A percentile compares a stretch with the other conserved stretches of the same genome.
phyloP scores from a whole-genome alignment of 2,329 filamentous ascomycete species.

The Calonectria honghensis region DNA sequence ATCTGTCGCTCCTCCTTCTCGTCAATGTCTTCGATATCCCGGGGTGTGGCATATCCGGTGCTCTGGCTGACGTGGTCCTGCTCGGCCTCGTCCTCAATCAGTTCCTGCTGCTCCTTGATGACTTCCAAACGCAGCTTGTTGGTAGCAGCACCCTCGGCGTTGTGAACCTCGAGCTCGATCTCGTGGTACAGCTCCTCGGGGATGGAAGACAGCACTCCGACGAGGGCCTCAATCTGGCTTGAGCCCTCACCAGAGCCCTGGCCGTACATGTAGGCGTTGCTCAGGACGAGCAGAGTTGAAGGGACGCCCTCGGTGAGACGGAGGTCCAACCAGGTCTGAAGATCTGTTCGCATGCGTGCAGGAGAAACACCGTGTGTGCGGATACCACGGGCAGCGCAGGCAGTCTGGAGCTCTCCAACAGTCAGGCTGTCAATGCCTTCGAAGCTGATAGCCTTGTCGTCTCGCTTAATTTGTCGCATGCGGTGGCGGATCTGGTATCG shows the following conservation, averaged over 20 bases:
- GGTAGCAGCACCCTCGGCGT: slow-evolving; percentile 95
- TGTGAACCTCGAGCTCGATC: slow-evolving; percentile 98
- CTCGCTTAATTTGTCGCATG: slow-evolving; percentile 99
- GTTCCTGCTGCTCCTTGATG: slow-evolving; percentile 97
- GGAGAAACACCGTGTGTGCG: slow-evolving; percentile 95
- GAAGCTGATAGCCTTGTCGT: slow-evolving; percentile 94
- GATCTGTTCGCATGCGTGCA: slow-evolving; percentile 88
- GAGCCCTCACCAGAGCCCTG: slow-evolving; percentile 92
- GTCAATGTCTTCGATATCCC: slow-evolving; percentile 94
- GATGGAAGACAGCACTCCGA: slow-evolving; percentile 93
- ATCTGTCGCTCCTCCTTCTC: slow-evolving; percentile 87
- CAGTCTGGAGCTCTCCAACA: slow-evolving; percentile 94
- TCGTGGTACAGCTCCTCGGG: slow-evolving; percentile 99
- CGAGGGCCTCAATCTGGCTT: slow-evolving; percentile 93
- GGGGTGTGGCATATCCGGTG: slow-evolving; percentile 83
- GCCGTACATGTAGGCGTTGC: slow-evolving; percentile 98
- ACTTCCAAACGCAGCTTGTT: slow-evolving; percentile 99
- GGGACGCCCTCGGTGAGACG: slow-evolving; percentile 96
- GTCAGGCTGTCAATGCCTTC: slow-evolving; percentile 95
- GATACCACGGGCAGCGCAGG: slow-evolving; percentile 93
- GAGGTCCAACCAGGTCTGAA: slow-evolving; percentile 95
- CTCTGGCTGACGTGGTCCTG: slow-evolving; percentile 89
- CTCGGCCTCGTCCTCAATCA: slow-evolving; percentile 97
- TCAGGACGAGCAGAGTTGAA: slow-evolving; percentile 94
- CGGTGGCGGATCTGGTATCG: slow-evolving; percentile 97